Evolutionary conservation across 1,284 basidiomycete species (phyloP).

Genomic region (Cutaneotrichosporon mucoides): DNA sequence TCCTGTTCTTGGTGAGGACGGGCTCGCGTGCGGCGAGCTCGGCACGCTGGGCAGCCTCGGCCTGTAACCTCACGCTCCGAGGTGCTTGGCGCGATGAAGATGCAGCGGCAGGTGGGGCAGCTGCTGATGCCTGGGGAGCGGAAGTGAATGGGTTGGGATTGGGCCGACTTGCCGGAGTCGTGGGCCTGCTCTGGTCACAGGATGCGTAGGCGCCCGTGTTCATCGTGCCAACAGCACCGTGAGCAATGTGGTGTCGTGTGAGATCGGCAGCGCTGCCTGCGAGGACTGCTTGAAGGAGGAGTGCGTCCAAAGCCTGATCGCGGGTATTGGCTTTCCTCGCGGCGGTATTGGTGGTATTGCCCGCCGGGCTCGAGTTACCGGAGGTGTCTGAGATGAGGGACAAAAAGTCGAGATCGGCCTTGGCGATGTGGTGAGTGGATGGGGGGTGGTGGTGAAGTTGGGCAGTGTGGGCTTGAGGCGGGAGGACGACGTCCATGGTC

Average conservation of each 20-base stretch:
- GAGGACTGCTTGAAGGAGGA: constrained; percentile 46
- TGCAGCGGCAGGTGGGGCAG: not conserved
- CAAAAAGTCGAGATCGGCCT: constrained; percentile 43
- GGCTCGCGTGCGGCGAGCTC: not conserved
- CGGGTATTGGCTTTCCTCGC: constrained; percentile 15
- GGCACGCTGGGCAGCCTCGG: constrained; percentile 6
- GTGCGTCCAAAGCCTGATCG: constrained; percentile 37
- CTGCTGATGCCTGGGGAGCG: not conserved
- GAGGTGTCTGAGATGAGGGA: constrained; percentile 36
- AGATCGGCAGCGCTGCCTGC: constrained; percentile 41
- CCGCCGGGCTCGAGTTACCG: constrained; percentile 1
- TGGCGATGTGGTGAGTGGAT: constrained; percentile 17
- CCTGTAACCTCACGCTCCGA: constrained; percentile 34
- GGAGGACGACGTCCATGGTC: constrained; percentile 50
- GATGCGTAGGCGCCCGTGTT: constrained; percentile 42
- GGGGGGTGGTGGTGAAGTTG: constrained; percentile 59
- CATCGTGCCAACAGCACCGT: constrained; percentile 26
- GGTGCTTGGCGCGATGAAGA: constrained; percentile 35
- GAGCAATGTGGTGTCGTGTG: constrained; percentile 47
- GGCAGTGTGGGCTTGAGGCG: constrained; percentile 54
- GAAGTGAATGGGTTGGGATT: constrained; percentile 13
- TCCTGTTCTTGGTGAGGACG: constrained; percentile 12
- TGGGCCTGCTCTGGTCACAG: constrained; percentile 42
- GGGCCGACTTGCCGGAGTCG: constrained; percentile 26
- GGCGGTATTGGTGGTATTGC: constrained; percentile 7